Evolutionary conservation across 2,329 filamentous ascomycete species (phyloP), one percentile per base, ranked within the genome.

Genomic region (Ilyonectria sp.): DNA sequence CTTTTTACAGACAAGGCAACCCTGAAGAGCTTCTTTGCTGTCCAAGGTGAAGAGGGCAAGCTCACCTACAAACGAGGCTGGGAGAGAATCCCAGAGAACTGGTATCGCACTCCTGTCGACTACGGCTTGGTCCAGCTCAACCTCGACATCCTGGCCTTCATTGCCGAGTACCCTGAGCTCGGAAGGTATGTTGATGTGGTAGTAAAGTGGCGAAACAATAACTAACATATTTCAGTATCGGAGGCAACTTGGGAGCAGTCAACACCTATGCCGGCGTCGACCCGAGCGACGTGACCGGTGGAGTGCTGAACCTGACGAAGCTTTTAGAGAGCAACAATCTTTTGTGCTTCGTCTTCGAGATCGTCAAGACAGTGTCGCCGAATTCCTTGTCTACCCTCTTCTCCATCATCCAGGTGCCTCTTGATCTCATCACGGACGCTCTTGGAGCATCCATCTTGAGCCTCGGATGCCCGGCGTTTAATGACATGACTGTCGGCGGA

Each of bases 81-180:
- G 73, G 85, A 88, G 69, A 79, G 81, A 3, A 86, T 88, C 61
- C 86, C 86, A 0, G 78, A 82, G 11, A 87, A 87, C 74, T 88
- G 85, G 86, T 87, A 84, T 74, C 63, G 63, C 8, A 65, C 54
- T 4, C 81, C 82, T 37, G 68, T 80, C 1, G 84, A 86, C 56
- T 87, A 86, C 66, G 81, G 82, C 21, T 77, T 86, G 6, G 65
- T 85, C 2, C 74, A 79, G 23, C 74, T 80, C 54, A 74, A 77
- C 59, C 54, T 79, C 10, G 84, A 86, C 67, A 63, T 83, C 2
- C 60, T 82, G 8, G 72, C 74, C 35, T 81, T 77, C 68, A 71
- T 80, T 2, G 7, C 73, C 5, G 74, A 82, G 68, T 79, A 85
- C 60, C 83, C 82, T 0, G 74, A 81, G 15, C 77, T 86, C 4